Evolutionary conservation across 2,329 filamentous ascomycete species (phyloP).

Genomic region (Chrysoporthe deuterocubensis): DNA sequence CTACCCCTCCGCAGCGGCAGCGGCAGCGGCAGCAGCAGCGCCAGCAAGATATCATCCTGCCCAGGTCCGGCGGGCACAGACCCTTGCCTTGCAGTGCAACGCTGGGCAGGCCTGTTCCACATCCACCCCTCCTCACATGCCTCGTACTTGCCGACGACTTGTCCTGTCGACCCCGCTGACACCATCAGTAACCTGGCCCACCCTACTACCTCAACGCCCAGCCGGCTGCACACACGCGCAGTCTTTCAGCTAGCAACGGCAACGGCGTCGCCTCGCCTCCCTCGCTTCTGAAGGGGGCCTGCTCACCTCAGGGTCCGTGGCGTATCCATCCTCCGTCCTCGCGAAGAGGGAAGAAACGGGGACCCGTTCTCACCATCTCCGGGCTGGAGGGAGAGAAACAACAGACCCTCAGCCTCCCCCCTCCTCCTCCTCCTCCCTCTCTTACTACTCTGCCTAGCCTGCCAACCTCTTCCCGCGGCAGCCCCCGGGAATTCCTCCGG

Average conservation of each 20-base stretch:
- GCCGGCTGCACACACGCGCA: too few relatives aligned
- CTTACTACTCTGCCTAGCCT: neutral
- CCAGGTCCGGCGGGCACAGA: neutral
- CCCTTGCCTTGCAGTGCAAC: neutral
- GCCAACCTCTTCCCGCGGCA: neutral
- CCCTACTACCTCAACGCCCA: too few relatives aligned
- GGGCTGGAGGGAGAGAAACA: too few relatives aligned
- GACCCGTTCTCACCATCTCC: neutral
- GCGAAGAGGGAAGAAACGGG: neutral
- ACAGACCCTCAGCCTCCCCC: neutral
- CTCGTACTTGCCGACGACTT: neutral
- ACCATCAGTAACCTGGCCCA: neutral
- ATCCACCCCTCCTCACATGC: neutral
- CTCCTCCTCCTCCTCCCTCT: neutral
- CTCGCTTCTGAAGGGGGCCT: too few relatives aligned
- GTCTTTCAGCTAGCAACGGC: too few relatives aligned
- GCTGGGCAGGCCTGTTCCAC: neutral
- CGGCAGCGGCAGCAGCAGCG: too few relatives aligned
- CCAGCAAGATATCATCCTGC: neutral
- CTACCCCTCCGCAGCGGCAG: neutral
- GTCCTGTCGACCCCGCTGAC: constrained; percentile 1
- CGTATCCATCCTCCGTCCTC: neutral
- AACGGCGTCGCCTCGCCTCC: too few relatives aligned
- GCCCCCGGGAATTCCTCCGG: constrained; percentile 6
- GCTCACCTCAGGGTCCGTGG: neutral